phyloP scores from a whole-genome alignment of 1,284 basidiomycete genomes.

The Phellopilus nigrolimitatus region DNA sequence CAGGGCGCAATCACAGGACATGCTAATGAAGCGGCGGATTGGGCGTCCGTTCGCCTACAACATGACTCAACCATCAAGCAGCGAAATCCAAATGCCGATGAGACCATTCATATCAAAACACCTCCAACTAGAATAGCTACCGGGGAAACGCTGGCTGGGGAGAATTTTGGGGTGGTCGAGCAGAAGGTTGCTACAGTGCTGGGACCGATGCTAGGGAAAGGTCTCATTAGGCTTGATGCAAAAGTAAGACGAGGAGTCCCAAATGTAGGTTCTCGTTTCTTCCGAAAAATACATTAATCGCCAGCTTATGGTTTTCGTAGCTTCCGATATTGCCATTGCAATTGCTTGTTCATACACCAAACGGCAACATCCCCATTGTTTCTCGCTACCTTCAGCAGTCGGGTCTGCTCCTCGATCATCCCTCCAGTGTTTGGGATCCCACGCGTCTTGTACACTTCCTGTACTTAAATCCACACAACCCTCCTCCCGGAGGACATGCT shows the following conservation, averaged over 20 bases:
- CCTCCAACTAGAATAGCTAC: slow-evolving; percentile 46
- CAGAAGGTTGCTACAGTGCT: slow-evolving; percentile 73
- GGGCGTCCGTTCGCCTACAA: slow-evolving; percentile 73
- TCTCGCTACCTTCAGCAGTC: slow-evolving; percentile 68
- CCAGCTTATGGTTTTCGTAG: slow-evolving; percentile 34
- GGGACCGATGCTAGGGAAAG: slow-evolving; percentile 77
- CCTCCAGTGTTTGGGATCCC: slow-evolving; percentile 52
- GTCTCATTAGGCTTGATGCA: slow-evolving; percentile 81
- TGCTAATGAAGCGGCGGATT: slow-evolving; percentile 52
- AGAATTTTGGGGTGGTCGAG: slow-evolving; percentile 83
- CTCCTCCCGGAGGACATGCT: slow-evolving; percentile 64
- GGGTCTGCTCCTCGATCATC: slow-evolving; percentile 78
- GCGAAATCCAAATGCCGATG: slow-evolving; percentile 48
- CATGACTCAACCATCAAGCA: slow-evolving; percentile 57
- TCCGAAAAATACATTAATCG: slow-evolving; percentile 22
- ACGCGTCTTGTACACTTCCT: slow-evolving; percentile 57
- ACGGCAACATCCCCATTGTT: slow-evolving; percentile 83
- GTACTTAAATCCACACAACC: slow-evolving; percentile 88
- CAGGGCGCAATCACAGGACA: slow-evolving; percentile 34
- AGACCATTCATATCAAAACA: slow-evolving; percentile 79
- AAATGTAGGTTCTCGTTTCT: slow-evolving; percentile 45
- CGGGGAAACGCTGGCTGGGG: slow-evolving; percentile 50
- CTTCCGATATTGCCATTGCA: slow-evolving; percentile 77
- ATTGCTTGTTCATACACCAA: slow-evolving; percentile 88
- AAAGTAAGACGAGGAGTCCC: slow-evolving; percentile 61